Evolutionary conservation across 2,329 filamentous ascomycete species (phyloP).

Genomic region (Claviceps africana): DNA sequence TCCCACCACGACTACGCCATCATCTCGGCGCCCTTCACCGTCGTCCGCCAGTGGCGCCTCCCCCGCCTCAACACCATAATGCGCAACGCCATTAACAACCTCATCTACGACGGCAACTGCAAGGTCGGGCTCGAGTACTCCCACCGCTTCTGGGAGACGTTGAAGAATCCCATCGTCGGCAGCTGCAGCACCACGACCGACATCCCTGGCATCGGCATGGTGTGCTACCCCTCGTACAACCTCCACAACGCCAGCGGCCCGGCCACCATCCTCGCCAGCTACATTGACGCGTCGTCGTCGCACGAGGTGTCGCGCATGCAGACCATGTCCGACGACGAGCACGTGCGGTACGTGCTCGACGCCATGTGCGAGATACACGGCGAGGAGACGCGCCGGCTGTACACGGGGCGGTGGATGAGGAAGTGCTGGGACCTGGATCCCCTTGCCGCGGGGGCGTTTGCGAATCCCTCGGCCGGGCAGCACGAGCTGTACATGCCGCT

Average conservation of each 20-base stretch:
- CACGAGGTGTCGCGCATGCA: constrained; percentile 27
- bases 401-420: constrained; percentile 49
- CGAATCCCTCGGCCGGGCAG: constrained; percentile 44
- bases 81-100: constrained; percentile 29
- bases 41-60: constrained; percentile 48
- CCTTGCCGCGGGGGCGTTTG: constrained; percentile 49
- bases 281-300: constrained; percentile 31
- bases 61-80: constrained; percentile 31
- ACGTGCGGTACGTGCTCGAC: constrained; percentile 48
- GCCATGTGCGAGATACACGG: constrained; percentile 58
- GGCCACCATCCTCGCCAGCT: constrained; percentile 47
- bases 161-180: constrained; percentile 42
- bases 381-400: constrained; percentile 42
- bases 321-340: constrained; percentile 35
- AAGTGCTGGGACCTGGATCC: constrained; percentile 53
- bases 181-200: constrained; percentile 44
- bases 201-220: constrained; percentile 44
- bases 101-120: constrained; percentile 33
- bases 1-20: constrained; percentile 52
- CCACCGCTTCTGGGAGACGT: constrained; percentile 46
- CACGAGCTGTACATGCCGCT: constrained; percentile 57
- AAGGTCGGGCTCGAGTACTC: constrained; percentile 54
- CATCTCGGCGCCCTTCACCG: constrained; percentile 50
- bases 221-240: constrained; percentile 55
- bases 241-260: constrained; percentile 46